Evolutionary conservation across 345 rosid genomes (phyloP), one percentile per base, ranked within the genome.

Genomic region (Eucalyptus dawsonii): DNA sequence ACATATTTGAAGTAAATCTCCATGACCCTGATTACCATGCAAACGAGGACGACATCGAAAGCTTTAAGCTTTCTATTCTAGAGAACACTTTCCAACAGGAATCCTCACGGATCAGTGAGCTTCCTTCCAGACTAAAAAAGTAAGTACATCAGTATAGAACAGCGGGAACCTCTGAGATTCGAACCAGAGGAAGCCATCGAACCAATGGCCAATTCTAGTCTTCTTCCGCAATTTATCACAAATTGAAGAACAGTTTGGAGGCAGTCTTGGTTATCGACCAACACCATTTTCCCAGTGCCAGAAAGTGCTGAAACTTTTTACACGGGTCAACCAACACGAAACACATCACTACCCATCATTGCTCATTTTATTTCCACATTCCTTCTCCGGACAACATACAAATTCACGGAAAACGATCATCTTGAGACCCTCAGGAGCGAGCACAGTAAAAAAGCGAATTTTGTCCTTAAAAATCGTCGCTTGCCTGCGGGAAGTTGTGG

Each of bases 401-500:
- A 87, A 58, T 58, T 60, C 88, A 87, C 76, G 45, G 76, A 60
- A n/a, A 42, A 27, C 47, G 47, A 76, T 76, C 47, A 21, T 76
- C 47, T 76, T 37, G 12, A 76, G 45, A 76, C 25, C 2, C 83
- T 1, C 27, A 19, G 81, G 81, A 72, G 45, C 2, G 45, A 37
- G 27, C 25, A 11, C 83, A 11, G 12, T 14, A 76, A 76, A 21
- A 10, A 37, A 40, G 45, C 27, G 27, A 34, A 21, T 10, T 21
- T 40, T 6, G 83, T 76, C 83, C 83, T 24, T 22, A 54, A 88
- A 72, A 45, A 34, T 62, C 8, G 11, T 9, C 22, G 44, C 17
- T 67, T 92, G 89, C 99, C 94, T 95, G 97, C 76, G 92, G 92
- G 89, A 97, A 96, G 94, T 94, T 97, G 88, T 91, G 92, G 91